These are phyloP conservation scores for Populus simonii DNA, from an alignment of 345 rosid species.

Conservation along the genomic window DNA sequence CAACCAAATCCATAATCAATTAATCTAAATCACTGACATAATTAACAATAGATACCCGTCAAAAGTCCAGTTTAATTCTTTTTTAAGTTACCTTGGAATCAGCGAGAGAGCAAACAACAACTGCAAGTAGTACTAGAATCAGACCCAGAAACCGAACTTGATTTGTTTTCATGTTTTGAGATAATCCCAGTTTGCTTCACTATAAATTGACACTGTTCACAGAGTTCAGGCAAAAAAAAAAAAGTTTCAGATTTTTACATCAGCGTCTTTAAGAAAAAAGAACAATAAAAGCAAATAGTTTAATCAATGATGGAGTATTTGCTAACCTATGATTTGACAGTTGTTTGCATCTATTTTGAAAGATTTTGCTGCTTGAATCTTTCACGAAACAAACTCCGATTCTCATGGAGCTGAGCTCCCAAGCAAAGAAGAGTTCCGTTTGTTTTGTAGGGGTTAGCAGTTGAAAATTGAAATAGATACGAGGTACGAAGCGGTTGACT, in stretches of 20 bases:
- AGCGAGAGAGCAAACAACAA: constrained; percentile 23
- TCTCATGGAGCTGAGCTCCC: constrained; percentile 15
- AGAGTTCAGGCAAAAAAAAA: neutral
- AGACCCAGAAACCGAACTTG: constrained; percentile 30
- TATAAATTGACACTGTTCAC: constrained; percentile 23
- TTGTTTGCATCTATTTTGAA: neutral
- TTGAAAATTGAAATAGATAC: neutral
- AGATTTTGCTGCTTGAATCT: neutral
- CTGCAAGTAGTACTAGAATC: constrained; percentile 34
- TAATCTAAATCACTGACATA: neutral
- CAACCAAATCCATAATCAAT: constrained; percentile 2
- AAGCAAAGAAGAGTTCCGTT: neutral
- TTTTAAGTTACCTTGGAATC: constrained; percentile 42
- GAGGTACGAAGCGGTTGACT: neutral
- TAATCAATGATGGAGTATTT: neutral
- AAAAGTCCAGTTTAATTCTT: neutral
- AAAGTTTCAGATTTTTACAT: neutral
- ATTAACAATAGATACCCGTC: neutral
- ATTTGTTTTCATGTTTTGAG: constrained; percentile 37
- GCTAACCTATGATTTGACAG: neutral
- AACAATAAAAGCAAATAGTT: neutral
- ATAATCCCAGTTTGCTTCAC: constrained; percentile 21
- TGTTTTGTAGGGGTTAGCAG: constrained; percentile 2
- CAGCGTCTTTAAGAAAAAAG: neutral
- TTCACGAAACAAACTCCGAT: neutral